Evolutionary conservation across 495 filamentous ascomycete genomes (phyloP).

Genomic region (Podospora australis): DNA sequence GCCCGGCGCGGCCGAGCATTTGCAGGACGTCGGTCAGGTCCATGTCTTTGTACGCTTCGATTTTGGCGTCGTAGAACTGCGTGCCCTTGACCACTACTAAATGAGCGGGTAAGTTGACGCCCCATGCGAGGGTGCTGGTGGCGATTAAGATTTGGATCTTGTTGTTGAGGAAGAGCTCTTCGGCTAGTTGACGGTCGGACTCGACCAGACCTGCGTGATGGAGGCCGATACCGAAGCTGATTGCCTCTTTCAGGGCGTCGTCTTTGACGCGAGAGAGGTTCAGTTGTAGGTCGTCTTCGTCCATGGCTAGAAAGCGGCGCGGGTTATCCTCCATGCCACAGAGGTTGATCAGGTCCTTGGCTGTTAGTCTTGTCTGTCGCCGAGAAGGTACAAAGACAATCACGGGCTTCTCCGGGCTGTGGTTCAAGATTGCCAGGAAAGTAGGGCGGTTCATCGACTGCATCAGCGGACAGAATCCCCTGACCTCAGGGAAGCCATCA

Average conservation of each 20-base stretch:
- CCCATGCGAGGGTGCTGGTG: conserved; percentile 97
- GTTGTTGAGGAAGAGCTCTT: conserved; percentile 94
- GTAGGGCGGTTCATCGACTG: conserved; percentile 98
- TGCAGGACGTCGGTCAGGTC: conserved; percentile 97
- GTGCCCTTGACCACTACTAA: conserved; percentile 97
- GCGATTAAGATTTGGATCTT: conserved; percentile 96
- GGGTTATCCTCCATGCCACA: conserved; percentile 99
- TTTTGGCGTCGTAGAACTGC: conserved; percentile 97
- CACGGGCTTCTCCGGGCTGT: conserved; percentile 92
- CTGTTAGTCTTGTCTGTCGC: conserved; percentile 88
- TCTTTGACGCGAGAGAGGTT: conserved; percentile 85
- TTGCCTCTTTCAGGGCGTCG: conserved; percentile 78
- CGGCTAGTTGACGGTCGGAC: conserved; percentile 80
- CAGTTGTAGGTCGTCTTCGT: conserved; percentile 84
- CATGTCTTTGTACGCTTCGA: conserved; percentile 97
- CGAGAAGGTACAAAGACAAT: conserved; percentile 98
- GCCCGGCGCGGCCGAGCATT: conserved; percentile 93
- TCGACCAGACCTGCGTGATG: conserved; percentile 97
- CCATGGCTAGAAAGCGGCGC: conserved; percentile 84
- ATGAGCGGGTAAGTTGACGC: conserved; percentile 95
- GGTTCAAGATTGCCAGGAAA: conserved; percentile 90
- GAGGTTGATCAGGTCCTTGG: conserved; percentile 91
- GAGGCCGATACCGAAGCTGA: conserved; percentile 93
- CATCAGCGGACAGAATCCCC: conserved; percentile 97
- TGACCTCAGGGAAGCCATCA: conserved; percentile 91